phyloP scores from a whole-genome alignment of 2,329 filamentous ascomycete genomes.

The Fusarium lateritium region DNA sequence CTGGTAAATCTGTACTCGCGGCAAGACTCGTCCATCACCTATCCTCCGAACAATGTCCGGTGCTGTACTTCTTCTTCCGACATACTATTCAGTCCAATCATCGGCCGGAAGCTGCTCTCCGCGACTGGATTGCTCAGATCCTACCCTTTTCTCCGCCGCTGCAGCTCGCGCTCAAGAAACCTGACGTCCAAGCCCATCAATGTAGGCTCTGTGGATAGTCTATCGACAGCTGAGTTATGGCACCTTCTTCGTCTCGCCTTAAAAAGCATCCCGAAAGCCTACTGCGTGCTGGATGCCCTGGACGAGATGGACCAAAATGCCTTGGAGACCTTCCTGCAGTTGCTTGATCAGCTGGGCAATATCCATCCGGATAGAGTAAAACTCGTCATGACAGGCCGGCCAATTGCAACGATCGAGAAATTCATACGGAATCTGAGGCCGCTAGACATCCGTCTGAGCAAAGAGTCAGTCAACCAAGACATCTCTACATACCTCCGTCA shows the following conservation, averaged over 20 bases:
- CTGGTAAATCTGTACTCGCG: slow-evolving; percentile 57
- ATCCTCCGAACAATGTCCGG: slow-evolving; percentile 32
- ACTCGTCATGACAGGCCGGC: slow-evolving; percentile 61
- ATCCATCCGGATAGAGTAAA: slow-evolving; percentile 55
- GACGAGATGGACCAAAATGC: slow-evolving; percentile 63
- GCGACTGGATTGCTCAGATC: slow-evolving; percentile 56
- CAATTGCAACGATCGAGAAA: slow-evolving; percentile 51
- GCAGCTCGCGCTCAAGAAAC: slow-evolving; percentile 42
- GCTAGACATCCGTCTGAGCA: slow-evolving; percentile 55
- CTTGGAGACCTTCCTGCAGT: slow-evolving; percentile 49
- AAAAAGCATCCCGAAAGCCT: slow-evolving; percentile 48
- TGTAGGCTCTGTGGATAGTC: not conserved
- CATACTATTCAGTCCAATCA: slow-evolving; percentile 57
- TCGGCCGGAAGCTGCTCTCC: slow-evolving; percentile 48
- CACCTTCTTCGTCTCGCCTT: slow-evolving; percentile 48
- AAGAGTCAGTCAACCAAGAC: slow-evolving; percentile 56
- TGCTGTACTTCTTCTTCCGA: slow-evolving; percentile 59
- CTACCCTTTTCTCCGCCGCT: slow-evolving; percentile 51
- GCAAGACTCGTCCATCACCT: slow-evolving; percentile 44
- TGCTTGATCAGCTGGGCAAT: slow-evolving; percentile 52
- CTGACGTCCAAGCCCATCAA: not conserved
- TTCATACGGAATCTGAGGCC: not conserved
- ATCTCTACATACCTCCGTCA: slow-evolving; percentile 56
- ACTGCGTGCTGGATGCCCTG: slow-evolving; percentile 60
- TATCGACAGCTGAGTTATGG: slow-evolving; percentile 50